A percentile compares a stretch with the other conserved stretches of the same genome.
phyloP scores from a whole-genome alignment of 2,329 filamentous ascomycete species.

The Endocalyx cinctus region DNA sequence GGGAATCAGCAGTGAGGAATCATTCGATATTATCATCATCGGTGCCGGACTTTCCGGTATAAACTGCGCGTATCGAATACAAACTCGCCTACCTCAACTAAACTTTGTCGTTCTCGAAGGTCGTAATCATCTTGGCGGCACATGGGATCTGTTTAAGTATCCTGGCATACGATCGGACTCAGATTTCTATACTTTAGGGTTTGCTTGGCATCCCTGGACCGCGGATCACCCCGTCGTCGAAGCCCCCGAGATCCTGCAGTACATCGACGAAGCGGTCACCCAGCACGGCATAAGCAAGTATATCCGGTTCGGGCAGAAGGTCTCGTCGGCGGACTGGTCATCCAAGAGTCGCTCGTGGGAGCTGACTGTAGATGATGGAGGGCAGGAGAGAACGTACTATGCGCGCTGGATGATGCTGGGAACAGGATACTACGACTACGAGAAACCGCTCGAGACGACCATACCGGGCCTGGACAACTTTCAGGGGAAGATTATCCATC shows the following conservation, averaged over 20 bases:
- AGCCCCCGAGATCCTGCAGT: constrained; percentile 41
- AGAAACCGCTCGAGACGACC: constrained; percentile 42
- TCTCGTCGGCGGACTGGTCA: constrained; percentile 50
- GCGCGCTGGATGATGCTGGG: constrained; percentile 56
- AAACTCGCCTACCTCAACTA: constrained; percentile 40
- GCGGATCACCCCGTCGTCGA: constrained; percentile 9
- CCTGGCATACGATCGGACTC: constrained; percentile 51
- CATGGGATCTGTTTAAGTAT: constrained; percentile 62
- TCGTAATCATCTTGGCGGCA: constrained; percentile 55
- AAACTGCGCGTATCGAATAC: constrained; percentile 55
- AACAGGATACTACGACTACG: constrained; percentile 60
- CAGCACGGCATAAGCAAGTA: constrained; percentile 47
- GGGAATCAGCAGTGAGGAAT: too few relatives aligned
- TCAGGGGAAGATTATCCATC: constrained; percentile 52
- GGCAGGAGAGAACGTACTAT: constrained; percentile 25
- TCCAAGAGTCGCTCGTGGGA: constrained; percentile 49
- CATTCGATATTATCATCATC: constrained; percentile 45
- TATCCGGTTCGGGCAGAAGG: constrained; percentile 46
- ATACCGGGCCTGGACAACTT: constrained; percentile 58
- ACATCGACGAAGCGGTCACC: constrained; percentile 46
- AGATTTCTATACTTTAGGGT: constrained; percentile 55
- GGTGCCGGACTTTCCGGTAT: constrained; percentile 60
- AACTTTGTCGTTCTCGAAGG: constrained; percentile 53
- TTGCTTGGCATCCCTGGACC: constrained; percentile 57
- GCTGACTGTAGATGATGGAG: constrained; percentile 31